These are phyloP conservation scores for Hypoxylon crocopeplum DNA, from an alignment of 495 filamentous ascomycete genomes.

Conservation along the genomic window DNA sequence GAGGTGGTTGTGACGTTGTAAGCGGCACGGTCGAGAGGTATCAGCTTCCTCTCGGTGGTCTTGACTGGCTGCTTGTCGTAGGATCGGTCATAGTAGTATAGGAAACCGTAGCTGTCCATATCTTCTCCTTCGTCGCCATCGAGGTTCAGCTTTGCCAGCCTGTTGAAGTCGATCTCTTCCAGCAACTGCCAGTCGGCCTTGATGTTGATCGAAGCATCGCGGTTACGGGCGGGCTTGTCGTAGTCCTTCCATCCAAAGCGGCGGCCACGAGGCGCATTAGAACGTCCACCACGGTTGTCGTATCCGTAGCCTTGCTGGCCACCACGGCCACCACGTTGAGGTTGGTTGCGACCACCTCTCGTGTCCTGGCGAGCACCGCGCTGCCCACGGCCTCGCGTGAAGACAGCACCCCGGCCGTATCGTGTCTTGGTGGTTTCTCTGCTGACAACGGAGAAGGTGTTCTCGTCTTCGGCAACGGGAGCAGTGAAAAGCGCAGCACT, in stretches of 20 bases:
- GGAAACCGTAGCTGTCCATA: conserved; percentile 91
- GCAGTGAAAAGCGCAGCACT: conserved; percentile 85
- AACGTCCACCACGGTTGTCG: conserved; percentile 68
- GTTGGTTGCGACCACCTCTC: conserved; percentile 67
- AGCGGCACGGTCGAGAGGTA: conserved; percentile 86
- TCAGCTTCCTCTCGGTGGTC: conserved; percentile 82
- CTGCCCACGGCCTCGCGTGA: conserved; percentile 82
- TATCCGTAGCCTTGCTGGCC: conserved; percentile 58
- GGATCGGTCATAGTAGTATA: conserved; percentile 94
- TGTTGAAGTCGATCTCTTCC: conserved; percentile 98
- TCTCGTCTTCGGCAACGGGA: conserved; percentile 91
- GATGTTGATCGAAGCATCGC: conserved; percentile 92
- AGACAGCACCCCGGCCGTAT: conserved; percentile 89
- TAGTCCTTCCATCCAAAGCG: conserved; percentile 99
- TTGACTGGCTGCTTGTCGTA: conserved; percentile 94
- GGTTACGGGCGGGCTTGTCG: conserved; percentile 95
- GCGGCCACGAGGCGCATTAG: conserved; percentile 67
- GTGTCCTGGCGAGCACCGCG: conserved; percentile 75
- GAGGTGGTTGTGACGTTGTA: conserved; percentile 98
- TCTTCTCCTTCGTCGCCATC: conserved; percentile 95
- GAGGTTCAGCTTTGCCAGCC: conserved; percentile 91
- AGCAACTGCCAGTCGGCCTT: conserved; percentile 93
- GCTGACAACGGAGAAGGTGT: conserved; percentile 96
- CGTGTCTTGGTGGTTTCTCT: conserved; percentile 81
- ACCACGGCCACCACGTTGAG: conserved; percentile 53